Evolutionary conservation across 2,329 filamentous ascomycete species (phyloP).

Genomic region (Fonsecaea pedrosoi): DNA sequence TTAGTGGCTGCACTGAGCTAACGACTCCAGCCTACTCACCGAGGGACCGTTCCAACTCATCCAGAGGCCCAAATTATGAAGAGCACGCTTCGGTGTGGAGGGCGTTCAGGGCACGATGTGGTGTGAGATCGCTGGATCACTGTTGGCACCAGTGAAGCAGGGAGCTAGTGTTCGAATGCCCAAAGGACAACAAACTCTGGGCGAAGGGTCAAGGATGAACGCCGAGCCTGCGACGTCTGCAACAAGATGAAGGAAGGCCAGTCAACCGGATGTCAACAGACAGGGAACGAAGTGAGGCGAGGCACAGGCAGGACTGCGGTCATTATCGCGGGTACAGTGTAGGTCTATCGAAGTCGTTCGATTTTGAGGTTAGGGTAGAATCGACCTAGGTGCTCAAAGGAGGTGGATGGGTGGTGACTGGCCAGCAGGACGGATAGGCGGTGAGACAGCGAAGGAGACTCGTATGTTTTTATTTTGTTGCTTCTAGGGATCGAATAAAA

Average conservation of each 20-base stretch:
- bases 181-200: conserved; percentile 14
- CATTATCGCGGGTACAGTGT: conserved; percentile 22
- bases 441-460: conserved; percentile 15
- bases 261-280: conserved; percentile 34
- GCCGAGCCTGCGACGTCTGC: conserved; percentile 35
- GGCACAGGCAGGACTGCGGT: conserved; percentile 26
- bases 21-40: conserved; percentile 14
- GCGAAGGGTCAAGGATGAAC: conserved; percentile 20
- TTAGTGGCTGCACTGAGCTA: conserved; percentile 15
- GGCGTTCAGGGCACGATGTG: background rate
- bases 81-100: background rate
- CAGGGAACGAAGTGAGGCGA: conserved; percentile 27
- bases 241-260: conserved; percentile 11
- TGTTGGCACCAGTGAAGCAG: conserved; percentile 17
- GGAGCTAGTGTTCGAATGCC: conserved; percentile 17
- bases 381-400: conserved; percentile 14
- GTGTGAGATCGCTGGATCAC: conserved; percentile 3
- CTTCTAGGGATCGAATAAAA: conserved; percentile 18
- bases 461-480: conserved; percentile 2
- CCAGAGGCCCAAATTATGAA: conserved; percentile 14
- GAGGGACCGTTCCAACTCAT: conserved; percentile 13
- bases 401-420: conserved; percentile 19
- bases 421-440: conserved; percentile 19
- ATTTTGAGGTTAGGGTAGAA: conserved; percentile 10
- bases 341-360: background rate